A percentile compares a stretch with the other conserved stretches of the same genome.
These are phyloP conservation scores for Sphagnum contortum DNA, from an alignment of 225 moss, liverwort and hornwort genomes.

Conservation along the genomic window DNA sequence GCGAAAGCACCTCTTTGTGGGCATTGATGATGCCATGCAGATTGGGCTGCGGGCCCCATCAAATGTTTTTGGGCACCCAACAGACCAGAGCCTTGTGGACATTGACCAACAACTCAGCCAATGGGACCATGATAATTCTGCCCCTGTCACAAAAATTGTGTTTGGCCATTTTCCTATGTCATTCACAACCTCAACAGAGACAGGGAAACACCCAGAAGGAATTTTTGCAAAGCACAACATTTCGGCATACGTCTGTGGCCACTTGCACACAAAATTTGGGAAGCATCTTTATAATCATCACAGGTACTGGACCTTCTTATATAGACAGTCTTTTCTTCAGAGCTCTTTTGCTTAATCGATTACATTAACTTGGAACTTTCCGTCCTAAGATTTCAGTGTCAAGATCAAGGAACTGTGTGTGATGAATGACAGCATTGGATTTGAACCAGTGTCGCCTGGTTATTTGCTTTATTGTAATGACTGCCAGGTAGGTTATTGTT, in stretches of 20 bases:
- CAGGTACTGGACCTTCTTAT: slow-evolving; percentile 4
- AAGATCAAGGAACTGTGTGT: no score
- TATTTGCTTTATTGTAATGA: no score
- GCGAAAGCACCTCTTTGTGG: slow-evolving; percentile 71
- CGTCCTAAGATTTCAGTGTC: no score
- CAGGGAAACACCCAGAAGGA: slow-evolving; percentile 61
- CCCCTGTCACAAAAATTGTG: slow-evolving; percentile 53
- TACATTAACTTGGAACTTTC: no score
- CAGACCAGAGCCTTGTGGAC: slow-evolving; percentile 46
- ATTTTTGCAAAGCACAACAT: slow-evolving; percentile 61
- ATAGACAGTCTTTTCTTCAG: no score
- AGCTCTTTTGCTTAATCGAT: no score
- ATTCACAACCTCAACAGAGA: slow-evolving; percentile 70
- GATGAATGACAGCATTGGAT: no score
- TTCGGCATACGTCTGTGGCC: slow-evolving; percentile 76
- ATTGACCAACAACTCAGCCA: slow-evolving; percentile 65
- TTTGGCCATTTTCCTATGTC: slow-evolving; percentile 91
- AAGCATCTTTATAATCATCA: slow-evolving; percentile 74
- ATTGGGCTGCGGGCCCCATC: slow-evolving; percentile 85
- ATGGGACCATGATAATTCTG: slow-evolving; percentile 40
- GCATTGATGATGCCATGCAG: slow-evolving; percentile 78
- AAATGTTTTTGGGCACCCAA: slow-evolving; percentile 85
- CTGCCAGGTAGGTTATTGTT: no score
- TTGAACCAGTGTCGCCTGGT: no score
- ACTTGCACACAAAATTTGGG: slow-evolving; percentile 82